Evolutionary conservation across 805 yeast genomes (phyloP), one percentile per base, ranked within the genome.

Genomic region (Lachancea quebecensis): DNA sequence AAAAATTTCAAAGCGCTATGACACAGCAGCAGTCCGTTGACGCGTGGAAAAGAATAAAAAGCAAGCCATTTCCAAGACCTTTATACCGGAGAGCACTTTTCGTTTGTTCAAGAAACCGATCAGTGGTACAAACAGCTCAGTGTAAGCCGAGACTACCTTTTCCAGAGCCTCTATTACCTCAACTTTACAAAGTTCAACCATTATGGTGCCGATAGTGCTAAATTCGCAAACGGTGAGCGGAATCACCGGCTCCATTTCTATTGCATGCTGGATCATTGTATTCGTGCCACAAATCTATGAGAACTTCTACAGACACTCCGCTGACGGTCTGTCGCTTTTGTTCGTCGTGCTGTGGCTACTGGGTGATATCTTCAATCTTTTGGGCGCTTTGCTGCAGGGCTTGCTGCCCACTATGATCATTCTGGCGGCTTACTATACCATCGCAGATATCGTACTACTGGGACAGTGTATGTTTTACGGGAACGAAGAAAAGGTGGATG

Each of bases 221-320:
- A 82, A 79, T 52, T 80, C 86, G 14, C 78, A 78, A 51, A 85
- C 85, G 14, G 78, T 85, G 15, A 79, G 88, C 57, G 93, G 91
- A 6, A 82, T 85, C 45, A 36, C 60, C 9, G 71, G 85, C 25
- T 87, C 95, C 10, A 88, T 93, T 31, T 91, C 98, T 15, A 78
- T 91, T 39, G 95, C 97, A 12, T 93, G 97, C 64, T 91, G 99
- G 99, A 83, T 93, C 48, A 90, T 93, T 40, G 99, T 91, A 14
- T 91, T 93, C 71, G 95, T 95, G 33, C 98, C 98, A 10, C 98
- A 91, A 62, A 84, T 93, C 38, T 90, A 88, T 64, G 97, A 93
- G 60, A 91, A 90, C 62, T 89, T 86, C 59, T 73, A 75, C 49
- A 71, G 98, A 58, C 82, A 86, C 63, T 80, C 89, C 31, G 81